A percentile compares a stretch with the other conserved stretches of the same genome.
phyloP scores from a whole-genome alignment of 1,284 basidiomycete genomes.

The Malassezia psittaci region DNA sequence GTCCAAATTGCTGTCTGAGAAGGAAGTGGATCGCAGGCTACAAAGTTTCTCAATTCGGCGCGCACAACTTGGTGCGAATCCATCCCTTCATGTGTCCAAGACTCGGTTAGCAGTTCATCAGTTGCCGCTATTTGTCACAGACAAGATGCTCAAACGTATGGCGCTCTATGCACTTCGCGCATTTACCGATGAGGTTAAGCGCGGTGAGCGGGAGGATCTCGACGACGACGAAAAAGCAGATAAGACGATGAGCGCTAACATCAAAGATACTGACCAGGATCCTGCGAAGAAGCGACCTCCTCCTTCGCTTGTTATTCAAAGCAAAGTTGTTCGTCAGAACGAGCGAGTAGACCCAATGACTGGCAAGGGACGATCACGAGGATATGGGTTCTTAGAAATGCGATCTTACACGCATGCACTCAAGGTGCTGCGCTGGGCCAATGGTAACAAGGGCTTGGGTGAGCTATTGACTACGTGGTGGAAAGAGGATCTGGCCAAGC shows the following conservation, averaged over 20 bases:
- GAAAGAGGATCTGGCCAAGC: conserved; percentile 31
- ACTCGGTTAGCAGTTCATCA: conserved; percentile 88
- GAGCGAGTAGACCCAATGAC: conserved; percentile 80
- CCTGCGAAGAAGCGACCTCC: conserved; percentile 51
- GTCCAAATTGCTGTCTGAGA: conserved; percentile 20
- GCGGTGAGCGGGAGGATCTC: conserved; percentile 57
- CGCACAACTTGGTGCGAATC: conserved; percentile 61
- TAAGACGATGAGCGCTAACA: conserved; percentile 20
- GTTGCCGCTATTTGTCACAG: conserved; percentile 77
- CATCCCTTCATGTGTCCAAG: conserved; percentile 82
- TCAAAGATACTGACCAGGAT: conserved; percentile 27
- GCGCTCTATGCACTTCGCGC: conserved; percentile 67
- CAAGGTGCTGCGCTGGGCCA: conserved; percentile 82
- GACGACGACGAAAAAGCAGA: conserved; percentile 63
- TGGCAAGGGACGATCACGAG: conserved; percentile 73
- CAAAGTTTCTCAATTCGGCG: conserved; percentile 35
- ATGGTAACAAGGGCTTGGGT: conserved; percentile 59
- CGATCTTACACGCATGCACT: conserved; percentile 75
- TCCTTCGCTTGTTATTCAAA: conserved; percentile 60
- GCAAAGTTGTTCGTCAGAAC: conserved; percentile 75
- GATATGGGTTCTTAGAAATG: conserved; percentile 94
- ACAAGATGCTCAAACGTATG: conserved; percentile 76
- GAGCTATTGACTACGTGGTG: conserved; percentile 33
- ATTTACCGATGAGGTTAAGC: conserved; percentile 70
- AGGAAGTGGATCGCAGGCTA: conserved; percentile 36